Conservation (phyloP, 768 basidiomycete species). For the Amanita rubescens region DNA sequence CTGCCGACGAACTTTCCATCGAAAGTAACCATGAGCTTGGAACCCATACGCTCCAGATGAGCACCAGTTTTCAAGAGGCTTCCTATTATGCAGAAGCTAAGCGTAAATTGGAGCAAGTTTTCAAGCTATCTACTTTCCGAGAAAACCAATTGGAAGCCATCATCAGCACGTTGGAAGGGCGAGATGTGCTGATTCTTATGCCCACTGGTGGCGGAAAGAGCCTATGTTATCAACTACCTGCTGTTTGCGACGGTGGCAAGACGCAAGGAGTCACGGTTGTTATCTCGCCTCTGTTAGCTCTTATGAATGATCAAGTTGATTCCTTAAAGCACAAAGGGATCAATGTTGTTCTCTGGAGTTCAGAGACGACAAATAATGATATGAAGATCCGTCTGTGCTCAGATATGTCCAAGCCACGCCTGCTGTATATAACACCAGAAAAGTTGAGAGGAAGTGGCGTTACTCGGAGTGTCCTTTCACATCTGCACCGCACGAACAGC, state of each 20-base stretch:
- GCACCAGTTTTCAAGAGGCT: background rate
- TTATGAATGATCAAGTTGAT: constrained; percentile 87
- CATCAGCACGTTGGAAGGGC: constrained; percentile 66
- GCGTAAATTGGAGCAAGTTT: constrained; percentile 46
- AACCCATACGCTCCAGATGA: background rate
- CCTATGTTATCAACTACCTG: constrained; percentile 86
- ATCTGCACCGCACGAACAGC: constrained; percentile 47
- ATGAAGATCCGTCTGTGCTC: constrained; percentile 37
- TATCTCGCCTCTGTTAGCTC: constrained; percentile 77
- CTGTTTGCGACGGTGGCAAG: constrained; percentile 63
- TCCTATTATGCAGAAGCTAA: constrained; percentile 44
- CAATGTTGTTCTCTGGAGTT: constrained; percentile 63
- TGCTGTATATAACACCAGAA: constrained; percentile 92
- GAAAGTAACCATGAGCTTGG: background rate
- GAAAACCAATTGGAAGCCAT: constrained; percentile 85
- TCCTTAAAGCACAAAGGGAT: constrained; percentile 58
- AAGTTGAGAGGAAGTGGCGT: constrained; percentile 57
- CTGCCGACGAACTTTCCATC: background rate
- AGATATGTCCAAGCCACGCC: constrained; percentile 41
- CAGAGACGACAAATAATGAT: constrained; percentile 36
- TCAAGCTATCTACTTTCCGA: constrained; percentile 65
- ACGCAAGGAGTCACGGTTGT: constrained; percentile 85
- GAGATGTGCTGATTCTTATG: constrained; percentile 91
- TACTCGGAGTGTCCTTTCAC: constrained; percentile 47
- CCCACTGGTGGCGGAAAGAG: constrained; percentile 95